Percentiles rank a stretch among this genome's conserved stretches.
These are phyloP conservation scores for Anthracocystis setariae DNA, from an alignment of 1,284 basidiomycete genomes.

Conservation along the genomic window DNA sequence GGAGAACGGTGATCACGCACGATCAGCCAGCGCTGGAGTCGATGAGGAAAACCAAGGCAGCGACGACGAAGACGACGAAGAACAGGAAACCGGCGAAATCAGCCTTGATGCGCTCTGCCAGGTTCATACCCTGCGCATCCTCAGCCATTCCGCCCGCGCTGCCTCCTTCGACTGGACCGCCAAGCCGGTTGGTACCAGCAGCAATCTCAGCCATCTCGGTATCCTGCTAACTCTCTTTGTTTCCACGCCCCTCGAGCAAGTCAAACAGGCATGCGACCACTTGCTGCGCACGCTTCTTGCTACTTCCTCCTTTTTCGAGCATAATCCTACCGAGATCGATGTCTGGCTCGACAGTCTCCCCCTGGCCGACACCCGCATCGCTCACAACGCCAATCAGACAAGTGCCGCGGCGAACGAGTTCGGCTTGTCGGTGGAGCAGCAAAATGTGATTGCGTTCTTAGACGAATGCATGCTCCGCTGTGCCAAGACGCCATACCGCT, in stretches of 20 bases:
- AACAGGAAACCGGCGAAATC: slow-evolving; percentile 68
- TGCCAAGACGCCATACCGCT: slow-evolving; percentile 84
- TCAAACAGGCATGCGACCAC: slow-evolving; percentile 37
- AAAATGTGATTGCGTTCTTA: slow-evolving; percentile 76
- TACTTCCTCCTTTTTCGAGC: slow-evolving; percentile 81
- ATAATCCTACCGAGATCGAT: slow-evolving; percentile 77
- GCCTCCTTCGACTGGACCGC: slow-evolving; percentile 73
- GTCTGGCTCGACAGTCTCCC: slow-evolving; percentile 77
- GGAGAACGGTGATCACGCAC: background rate
- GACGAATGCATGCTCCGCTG: slow-evolving; percentile 89
- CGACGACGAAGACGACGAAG: slow-evolving; percentile 55
- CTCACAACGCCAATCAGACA: slow-evolving; percentile 3
- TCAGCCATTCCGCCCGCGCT: slow-evolving; percentile 36
- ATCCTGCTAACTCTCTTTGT: slow-evolving; percentile 45
- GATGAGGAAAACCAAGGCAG: slow-evolving; percentile 36
- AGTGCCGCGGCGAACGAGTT: background rate
- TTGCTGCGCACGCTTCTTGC: slow-evolving; percentile 69
- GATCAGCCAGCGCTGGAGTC: background rate
- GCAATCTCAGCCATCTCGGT: slow-evolving; percentile 49
- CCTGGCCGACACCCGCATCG: slow-evolving; percentile 68
- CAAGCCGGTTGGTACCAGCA: slow-evolving; percentile 73
- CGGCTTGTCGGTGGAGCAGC: slow-evolving; percentile 70
- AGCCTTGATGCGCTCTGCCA: slow-evolving; percentile 76
- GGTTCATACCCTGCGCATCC: slow-evolving; percentile 78
- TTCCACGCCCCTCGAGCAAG: slow-evolving; percentile 32